These are phyloP conservation scores for Amanita rubescens DNA, from an alignment of 768 basidiomycete genomes.

Conservation along the genomic window DNA sequence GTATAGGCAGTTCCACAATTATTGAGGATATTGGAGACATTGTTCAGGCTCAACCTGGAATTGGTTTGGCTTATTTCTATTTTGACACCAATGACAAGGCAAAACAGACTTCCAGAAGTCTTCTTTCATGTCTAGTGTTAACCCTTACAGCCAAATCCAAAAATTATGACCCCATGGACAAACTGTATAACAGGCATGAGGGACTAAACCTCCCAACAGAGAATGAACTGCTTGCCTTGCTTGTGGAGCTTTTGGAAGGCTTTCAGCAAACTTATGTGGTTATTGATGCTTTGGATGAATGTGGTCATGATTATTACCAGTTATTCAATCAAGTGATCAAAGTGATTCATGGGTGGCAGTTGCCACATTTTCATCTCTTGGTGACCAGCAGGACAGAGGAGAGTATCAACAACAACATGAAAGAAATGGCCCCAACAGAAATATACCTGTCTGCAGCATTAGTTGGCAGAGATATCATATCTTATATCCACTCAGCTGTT, in stretches of 20 bases:
- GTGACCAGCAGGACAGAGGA: conserved; percentile 2
- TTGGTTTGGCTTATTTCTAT: background rate
- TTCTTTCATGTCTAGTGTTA: background rate
- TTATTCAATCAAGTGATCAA: background rate
- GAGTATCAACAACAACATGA: background rate
- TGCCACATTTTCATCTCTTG: background rate
- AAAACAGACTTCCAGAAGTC: background rate
- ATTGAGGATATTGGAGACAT: background rate
- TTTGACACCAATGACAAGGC: background rate
- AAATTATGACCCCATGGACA: background rate
- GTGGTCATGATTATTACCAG: background rate
- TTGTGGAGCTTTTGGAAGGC: background rate
- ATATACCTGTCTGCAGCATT: background rate
- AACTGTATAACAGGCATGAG: background rate
- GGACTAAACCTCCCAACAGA: background rate
- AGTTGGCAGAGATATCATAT: no score
- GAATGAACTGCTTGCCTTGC: background rate
- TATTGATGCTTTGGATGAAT: background rate
- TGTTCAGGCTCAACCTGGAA: background rate
- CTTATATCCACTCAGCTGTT: background rate
- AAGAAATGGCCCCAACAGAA: background rate
- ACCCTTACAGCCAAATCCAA: background rate
- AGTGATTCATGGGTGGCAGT: background rate
- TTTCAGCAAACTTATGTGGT: background rate
- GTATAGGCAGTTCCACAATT: background rate